Evolutionary conservation across 176 grass and related monocot genomes (phyloP).

Genomic region (Calamus simplicifolius): DNA sequence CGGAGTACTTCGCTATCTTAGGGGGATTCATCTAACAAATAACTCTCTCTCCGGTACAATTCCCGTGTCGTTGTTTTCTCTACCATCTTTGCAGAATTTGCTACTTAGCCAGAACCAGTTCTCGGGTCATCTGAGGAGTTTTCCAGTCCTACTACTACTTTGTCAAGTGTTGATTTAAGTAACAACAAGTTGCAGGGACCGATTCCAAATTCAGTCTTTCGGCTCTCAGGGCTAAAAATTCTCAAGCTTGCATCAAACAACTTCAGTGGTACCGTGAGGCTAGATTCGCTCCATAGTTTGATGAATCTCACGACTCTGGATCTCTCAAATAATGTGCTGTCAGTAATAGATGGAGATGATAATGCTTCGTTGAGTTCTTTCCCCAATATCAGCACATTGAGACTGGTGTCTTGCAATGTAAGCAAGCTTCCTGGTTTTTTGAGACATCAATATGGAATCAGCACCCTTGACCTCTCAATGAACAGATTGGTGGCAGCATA

Average conservation of each 20-base stretch:
- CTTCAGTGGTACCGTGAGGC: slow-evolving; percentile 25
- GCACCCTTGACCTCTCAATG: slow-evolving; percentile 41
- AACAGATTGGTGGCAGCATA: no score
- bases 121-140: slow-evolving; percentile 19
- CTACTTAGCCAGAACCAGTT: slow-evolving; percentile 29
- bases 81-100: slow-evolving; percentile 25
- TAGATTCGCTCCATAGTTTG: slow-evolving; percentile 23
- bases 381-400: slow-evolving; percentile 33
- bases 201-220: slow-evolving; percentile 30
- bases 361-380: slow-evolving; percentile 19
- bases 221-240: slow-evolving; percentile 28
- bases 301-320: slow-evolving; percentile 29
- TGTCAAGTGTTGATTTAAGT: slow-evolving; percentile 28
- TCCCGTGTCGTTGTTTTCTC: slow-evolving; percentile 32
- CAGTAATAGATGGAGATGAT: slow-evolving; percentile 16
- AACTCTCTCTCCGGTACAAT: slow-evolving; percentile 35
- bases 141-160: neutral
- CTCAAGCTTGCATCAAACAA: slow-evolving; percentile 39
- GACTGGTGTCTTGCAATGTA: slow-evolving; percentile 48
- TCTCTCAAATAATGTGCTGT: slow-evolving; percentile 37
- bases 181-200: slow-evolving; percentile 36
- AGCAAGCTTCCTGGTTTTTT: slow-evolving; percentile 33
- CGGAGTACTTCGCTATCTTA: slow-evolving; percentile 9
- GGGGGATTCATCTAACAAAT: slow-evolving; percentile 11
- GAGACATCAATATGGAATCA: slow-evolving; percentile 8